Evolutionary conservation across 2,329 filamentous ascomycete species (phyloP).

Genomic region (Fusarium sp.): DNA sequence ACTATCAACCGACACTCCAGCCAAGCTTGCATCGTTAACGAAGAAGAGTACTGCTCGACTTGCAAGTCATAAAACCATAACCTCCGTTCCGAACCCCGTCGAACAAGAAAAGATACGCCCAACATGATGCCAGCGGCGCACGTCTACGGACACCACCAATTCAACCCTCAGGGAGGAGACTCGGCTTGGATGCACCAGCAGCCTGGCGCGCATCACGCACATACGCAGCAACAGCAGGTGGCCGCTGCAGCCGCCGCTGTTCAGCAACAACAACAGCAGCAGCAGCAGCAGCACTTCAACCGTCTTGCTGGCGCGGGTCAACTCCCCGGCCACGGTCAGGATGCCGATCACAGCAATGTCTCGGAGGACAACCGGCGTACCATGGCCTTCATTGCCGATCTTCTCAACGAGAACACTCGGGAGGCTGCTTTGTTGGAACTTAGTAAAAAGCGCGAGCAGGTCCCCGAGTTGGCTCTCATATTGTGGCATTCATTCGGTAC

Average conservation of each 20-base stretch:
- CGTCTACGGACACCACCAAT: constrained; percentile 74
- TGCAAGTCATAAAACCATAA: neutral
- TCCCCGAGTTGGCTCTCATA: constrained; percentile 93
- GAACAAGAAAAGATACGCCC: constrained; percentile 35
- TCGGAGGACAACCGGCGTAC: constrained; percentile 93
- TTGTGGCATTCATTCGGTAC: constrained; percentile 98
- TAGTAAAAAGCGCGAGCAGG: constrained; percentile 98
- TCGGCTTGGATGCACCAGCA: constrained; percentile 75
- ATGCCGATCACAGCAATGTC: constrained; percentile 71
- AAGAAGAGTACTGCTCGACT: neutral
- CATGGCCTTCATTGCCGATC: constrained; percentile 90
- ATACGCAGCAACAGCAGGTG: constrained; percentile 60
- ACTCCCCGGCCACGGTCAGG: constrained; percentile 60
- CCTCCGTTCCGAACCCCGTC: neutral
- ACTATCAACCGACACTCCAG: constrained; percentile 2
- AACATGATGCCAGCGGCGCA: constrained; percentile 71
- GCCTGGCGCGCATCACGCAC: constrained; percentile 62
- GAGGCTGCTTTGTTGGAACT: constrained; percentile 93
- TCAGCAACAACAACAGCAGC: constrained; percentile 63
- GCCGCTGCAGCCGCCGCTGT: constrained; percentile 57
- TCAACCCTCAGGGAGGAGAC: constrained; percentile 66
- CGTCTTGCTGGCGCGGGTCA: constrained; percentile 67
- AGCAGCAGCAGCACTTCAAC: constrained; percentile 73
- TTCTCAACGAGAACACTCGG: constrained; percentile 85
- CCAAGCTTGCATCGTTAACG: neutral